Evolutionary conservation across 495 filamentous ascomycete genomes (phyloP).

Genomic region (Xylaria telfairii): DNA sequence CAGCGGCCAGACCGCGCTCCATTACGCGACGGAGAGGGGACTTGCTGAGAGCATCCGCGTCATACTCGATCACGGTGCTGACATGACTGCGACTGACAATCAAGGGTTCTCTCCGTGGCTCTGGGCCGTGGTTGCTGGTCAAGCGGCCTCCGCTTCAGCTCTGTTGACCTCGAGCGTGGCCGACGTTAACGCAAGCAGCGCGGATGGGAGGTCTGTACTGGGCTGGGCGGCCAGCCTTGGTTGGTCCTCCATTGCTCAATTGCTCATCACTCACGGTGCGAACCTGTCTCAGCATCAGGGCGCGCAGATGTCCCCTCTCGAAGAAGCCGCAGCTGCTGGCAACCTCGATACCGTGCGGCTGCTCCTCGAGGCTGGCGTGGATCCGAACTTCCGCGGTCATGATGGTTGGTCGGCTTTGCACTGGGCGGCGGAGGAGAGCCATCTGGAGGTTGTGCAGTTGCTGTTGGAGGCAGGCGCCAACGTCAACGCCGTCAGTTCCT

Average conservation of each 20-base stretch:
- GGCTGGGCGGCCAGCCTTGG: conserved; percentile 38
- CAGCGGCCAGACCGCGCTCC: conserved; percentile 13
- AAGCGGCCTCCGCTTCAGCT: conserved; percentile 5
- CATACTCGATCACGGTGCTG: conserved; percentile 28
- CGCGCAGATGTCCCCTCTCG: no score
- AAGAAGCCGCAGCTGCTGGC: conserved; percentile 21
- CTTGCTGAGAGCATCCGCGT: conserved; percentile 29
- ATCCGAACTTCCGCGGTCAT: conserved; percentile 37
- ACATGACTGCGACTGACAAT: not conserved
- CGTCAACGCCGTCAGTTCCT: conserved; percentile 39
- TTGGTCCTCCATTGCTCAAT: conserved; percentile 28
- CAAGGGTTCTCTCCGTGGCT: conserved; percentile 5
- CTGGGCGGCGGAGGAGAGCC: conserved; percentile 43
- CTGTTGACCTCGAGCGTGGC: no score
- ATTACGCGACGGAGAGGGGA: conserved; percentile 41
- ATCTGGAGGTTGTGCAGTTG: conserved; percentile 41
- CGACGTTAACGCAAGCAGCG: conserved; percentile 36
- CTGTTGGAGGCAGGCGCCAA: conserved; percentile 37
- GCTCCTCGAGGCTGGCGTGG: conserved; percentile 20
- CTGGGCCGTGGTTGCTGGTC: conserved; percentile 22
- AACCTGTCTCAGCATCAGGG: no score
- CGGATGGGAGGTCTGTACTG: conserved; percentile 42
- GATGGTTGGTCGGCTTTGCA: conserved; percentile 40
- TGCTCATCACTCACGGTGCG: conserved; percentile 24
- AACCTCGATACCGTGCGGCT: not conserved